Percentiles rank a stretch among this genome's conserved stretches.
Conservation (phyloP, 202 grass and related monocot species). For the Brachypodium distachyon region DNA sequence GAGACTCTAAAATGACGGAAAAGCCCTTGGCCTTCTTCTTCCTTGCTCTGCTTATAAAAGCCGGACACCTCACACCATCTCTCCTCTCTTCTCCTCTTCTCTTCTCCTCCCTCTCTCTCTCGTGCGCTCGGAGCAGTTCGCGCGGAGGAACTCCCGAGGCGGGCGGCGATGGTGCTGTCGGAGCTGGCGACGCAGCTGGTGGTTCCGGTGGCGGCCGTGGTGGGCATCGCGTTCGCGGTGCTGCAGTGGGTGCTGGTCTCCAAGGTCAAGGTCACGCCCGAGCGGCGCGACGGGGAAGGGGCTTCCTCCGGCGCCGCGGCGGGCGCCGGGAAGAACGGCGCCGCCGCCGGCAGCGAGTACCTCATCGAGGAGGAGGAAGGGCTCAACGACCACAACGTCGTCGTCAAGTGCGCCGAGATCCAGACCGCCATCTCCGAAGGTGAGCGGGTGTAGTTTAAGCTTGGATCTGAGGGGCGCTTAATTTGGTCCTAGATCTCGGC, state of each 20-base stretch:
- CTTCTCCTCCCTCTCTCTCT: background rate
- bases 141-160: background rate
- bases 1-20: no score
- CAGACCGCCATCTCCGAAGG: conserved; percentile 88
- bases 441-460: conserved; percentile 8
- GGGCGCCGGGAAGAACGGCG: conserved; percentile 32
- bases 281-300: background rate
- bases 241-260: conserved; percentile 74
- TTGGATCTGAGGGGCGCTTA: background rate
- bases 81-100: background rate
- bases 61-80: background rate
- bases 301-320: background rate
- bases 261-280: conserved; percentile 57
- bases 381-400: conserved; percentile 86
- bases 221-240: conserved; percentile 75
- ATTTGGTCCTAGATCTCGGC: background rate
- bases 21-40: background rate
- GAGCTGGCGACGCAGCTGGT: conserved; percentile 67
- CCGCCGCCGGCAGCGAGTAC: conserved; percentile 36
- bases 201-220: conserved; percentile 52
- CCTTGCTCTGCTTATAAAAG: background rate
- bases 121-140: background rate
- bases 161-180: conserved; percentile 39
- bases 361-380: conserved; percentile 94
- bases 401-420: conserved; percentile 87